Conservation (phyloP, 768 basidiomycete species). For the Psilocybe azurescens region DNA sequence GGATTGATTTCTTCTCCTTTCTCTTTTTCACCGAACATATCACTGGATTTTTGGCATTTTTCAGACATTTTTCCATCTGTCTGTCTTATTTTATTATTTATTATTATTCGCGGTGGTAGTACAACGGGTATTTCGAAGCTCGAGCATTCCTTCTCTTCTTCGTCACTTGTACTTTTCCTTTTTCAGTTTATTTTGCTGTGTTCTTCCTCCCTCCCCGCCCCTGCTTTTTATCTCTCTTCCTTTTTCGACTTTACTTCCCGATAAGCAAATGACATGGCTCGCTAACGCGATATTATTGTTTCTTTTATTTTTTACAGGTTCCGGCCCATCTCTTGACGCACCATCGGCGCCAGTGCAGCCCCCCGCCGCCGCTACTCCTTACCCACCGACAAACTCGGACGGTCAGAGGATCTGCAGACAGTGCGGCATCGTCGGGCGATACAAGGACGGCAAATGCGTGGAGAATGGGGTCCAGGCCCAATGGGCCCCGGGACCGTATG, state of each 20-base stretch:
- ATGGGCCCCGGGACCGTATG: conserved; percentile 86
- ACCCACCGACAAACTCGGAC: conserved; percentile 55
- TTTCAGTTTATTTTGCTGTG: conserved; percentile 4
- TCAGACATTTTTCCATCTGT: too few relatives aligned
- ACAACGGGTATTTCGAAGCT: not conserved
- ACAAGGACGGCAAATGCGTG: conserved; percentile 86
- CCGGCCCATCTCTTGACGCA: conserved; percentile 12
- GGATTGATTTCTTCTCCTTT: too few relatives aligned
- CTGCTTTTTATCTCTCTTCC: not conserved
- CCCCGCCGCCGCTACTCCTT: conserved; percentile 29
- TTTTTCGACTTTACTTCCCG: not conserved
- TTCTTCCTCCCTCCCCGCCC: not conserved
- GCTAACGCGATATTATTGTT: not conserved
- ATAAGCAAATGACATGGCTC: not conserved
- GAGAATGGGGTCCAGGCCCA: conserved; percentile 88
- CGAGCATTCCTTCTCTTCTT: not conserved
- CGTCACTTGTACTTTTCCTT: conserved; percentile 1
- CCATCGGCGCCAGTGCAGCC: conserved; percentile 14
- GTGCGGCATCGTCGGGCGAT: conserved; percentile 74
- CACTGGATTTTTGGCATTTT: too few relatives aligned
- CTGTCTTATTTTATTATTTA: not conserved
- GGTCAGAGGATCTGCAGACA: conserved; percentile 82
- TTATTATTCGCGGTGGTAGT: not conserved
- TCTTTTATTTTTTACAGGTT: not conserved
- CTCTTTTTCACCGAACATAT: too few relatives aligned